phyloP scores from a whole-genome alignment of 2,329 filamentous ascomycete genomes.

The Aspergillus sp. region DNA sequence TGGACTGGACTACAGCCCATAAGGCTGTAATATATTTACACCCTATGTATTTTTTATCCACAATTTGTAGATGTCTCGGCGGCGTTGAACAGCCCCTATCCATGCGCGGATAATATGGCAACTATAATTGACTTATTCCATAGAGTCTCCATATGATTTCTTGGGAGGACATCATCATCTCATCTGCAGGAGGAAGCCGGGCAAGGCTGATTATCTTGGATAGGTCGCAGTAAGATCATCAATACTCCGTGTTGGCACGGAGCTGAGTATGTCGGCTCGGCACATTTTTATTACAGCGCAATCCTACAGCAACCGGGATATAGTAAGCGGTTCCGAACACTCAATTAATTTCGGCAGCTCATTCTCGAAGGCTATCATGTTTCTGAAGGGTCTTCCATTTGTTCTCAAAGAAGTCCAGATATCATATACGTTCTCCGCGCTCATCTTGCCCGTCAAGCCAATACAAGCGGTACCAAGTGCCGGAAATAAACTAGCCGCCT shows the following conservation, averaged over 20 bases:
- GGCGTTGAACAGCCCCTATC: not conserved
- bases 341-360: not conserved
- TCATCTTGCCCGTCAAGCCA: not conserved
- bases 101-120: not conserved
- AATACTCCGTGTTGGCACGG: not conserved
- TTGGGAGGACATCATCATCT: not conserved
- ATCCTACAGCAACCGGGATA: too few species aligned
- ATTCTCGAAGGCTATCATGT: not conserved
- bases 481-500: slow-evolving; percentile 6
- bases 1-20: not conserved
- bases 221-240: not conserved
- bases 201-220: not conserved
- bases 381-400: not conserved
- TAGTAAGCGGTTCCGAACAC: not conserved
- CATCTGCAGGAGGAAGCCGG: not conserved
- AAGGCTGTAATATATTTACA: not conserved
- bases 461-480: not conserved
- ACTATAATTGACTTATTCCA: not conserved
- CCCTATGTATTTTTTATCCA: not conserved
- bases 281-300: too few species aligned
- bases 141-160: not conserved
- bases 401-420: too few species aligned
- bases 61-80: not conserved
- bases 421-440: too few species aligned
- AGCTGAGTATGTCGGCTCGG: not conserved